Conservation (phyloP, 2,329 filamentous ascomycete species). For the Neofusicoccum sp. region DNA sequence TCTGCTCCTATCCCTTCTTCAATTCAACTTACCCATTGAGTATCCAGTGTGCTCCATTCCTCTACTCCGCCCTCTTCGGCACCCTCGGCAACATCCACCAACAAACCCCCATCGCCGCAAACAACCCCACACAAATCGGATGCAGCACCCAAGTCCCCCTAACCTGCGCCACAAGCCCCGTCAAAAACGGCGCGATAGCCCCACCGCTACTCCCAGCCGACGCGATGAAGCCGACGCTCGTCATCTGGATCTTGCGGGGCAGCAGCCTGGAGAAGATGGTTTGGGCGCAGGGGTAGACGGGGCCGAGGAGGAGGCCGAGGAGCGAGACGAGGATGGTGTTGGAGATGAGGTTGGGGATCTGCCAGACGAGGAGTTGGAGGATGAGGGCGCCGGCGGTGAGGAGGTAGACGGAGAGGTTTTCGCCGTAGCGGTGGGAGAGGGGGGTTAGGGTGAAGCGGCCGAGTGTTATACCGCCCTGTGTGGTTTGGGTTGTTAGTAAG, state of each 20-base stretch:
- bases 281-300: slow-evolving; percentile 73
- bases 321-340: slow-evolving; percentile 53
- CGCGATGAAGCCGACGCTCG: slow-evolving; percentile 65
- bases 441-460: slow-evolving; percentile 71
- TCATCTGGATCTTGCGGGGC: slow-evolving; percentile 59
- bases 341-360: slow-evolving; percentile 65
- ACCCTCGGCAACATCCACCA: slow-evolving; percentile 61
- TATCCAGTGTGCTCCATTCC: not conserved
- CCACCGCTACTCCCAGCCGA: slow-evolving; percentile 67
- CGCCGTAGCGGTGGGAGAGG: slow-evolving; percentile 65
- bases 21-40: no score
- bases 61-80: slow-evolving; percentile 60
- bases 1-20: no score
- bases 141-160: slow-evolving; percentile 62
- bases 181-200: slow-evolving; percentile 65
- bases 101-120: slow-evolving; percentile 62
- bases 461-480: slow-evolving; percentile 69
- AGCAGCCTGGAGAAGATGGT: slow-evolving; percentile 63
- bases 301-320: slow-evolving; percentile 73
- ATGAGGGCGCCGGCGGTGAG: slow-evolving; percentile 60
- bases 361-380: slow-evolving; percentile 77
- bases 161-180: slow-evolving; percentile 61
- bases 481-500: not conserved
- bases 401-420: slow-evolving; percentile 65
- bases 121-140: slow-evolving; percentile 66